Percentiles rank a stretch among this genome's conserved stretches.
Conservation (phyloP, 352 stramenopile species). For the Pythium rishiriense region DNA sequence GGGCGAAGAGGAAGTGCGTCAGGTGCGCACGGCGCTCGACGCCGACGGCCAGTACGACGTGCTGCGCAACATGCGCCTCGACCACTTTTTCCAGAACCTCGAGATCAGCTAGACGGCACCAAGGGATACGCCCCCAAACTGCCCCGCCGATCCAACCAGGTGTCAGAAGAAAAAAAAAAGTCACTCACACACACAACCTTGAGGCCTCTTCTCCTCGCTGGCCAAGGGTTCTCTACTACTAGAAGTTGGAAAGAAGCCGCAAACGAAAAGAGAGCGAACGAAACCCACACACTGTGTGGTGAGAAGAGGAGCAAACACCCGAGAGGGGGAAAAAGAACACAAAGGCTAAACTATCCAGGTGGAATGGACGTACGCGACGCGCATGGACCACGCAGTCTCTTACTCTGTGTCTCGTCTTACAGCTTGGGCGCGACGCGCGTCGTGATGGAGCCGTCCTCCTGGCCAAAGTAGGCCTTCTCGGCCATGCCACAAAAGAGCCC, state of each 20-base stretch:
- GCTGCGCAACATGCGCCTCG: conserved; percentile 68
- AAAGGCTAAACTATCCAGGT: conserved; percentile 10
- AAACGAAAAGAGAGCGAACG: background rate
- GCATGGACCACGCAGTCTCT: no score
- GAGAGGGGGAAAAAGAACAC: background rate
- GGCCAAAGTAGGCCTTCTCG: conserved; percentile 86
- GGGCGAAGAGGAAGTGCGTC: conserved; percentile 53
- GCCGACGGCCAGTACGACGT: conserved; percentile 75
- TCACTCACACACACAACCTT: no score
- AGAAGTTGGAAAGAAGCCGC: no score
- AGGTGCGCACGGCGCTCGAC: conserved; percentile 74
- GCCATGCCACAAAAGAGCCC: conserved; percentile 89
- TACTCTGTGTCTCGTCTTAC: conserved; percentile 24
- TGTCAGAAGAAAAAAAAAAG: no score
- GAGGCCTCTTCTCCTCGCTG: no score
- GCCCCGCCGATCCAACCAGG: no score
- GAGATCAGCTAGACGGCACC: conserved; percentile 20
- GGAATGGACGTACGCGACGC: background rate
- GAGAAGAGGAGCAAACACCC: no score
- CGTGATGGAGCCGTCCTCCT: conserved; percentile 82
- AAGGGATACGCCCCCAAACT: background rate
- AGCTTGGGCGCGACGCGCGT: conserved; percentile 41
- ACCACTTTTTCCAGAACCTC: conserved; percentile 61
- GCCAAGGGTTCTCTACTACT: no score
- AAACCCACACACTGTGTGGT: background rate